A percentile compares a stretch with the other conserved stretches of the same genome.
These are phyloP conservation scores for Physcomitrium patens DNA, from an alignment of 225 moss, liverwort and hornwort genomes.

Conservation along the genomic window DNA sequence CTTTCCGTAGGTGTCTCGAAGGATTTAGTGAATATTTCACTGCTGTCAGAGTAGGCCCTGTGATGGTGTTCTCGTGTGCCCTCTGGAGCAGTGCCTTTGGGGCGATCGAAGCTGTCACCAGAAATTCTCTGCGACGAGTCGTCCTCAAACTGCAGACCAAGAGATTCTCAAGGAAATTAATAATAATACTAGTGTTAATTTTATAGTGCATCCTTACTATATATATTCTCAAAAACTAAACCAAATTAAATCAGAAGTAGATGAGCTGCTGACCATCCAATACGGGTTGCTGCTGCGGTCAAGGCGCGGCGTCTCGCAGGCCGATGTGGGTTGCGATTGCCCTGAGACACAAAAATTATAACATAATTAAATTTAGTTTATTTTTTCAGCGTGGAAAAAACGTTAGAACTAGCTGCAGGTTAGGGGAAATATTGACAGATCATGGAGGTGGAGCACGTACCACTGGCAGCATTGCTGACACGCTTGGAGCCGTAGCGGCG, in stretches of 20 bases:
- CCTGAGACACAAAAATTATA: conserved; percentile 30
- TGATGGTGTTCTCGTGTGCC: conserved; percentile 40
- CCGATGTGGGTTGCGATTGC: conserved; percentile 58
- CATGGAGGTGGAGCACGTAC: conserved; percentile 7
- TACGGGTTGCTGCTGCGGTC: conserved; percentile 52
- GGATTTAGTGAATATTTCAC: conserved; percentile 61
- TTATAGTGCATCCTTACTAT: too few relatives aligned
- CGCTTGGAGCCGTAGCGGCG: conserved; percentile 70
- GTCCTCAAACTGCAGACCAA: conserved; percentile 47
- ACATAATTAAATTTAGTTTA: too few relatives aligned
- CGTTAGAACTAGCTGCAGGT: too few relatives aligned
- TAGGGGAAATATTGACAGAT: not conserved
- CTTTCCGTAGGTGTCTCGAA: conserved; percentile 58
- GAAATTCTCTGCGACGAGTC: conserved; percentile 50
- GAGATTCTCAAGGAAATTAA: too few relatives aligned
- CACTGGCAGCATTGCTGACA: conserved; percentile 59
- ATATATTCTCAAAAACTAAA: too few relatives aligned
- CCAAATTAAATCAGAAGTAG: too few relatives aligned
- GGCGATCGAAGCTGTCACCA: conserved; percentile 31
- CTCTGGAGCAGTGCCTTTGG: conserved; percentile 30
- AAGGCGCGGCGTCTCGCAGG: conserved; percentile 66
- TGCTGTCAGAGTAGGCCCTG: conserved; percentile 49
- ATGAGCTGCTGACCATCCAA: conserved; percentile 54
- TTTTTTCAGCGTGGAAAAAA: not conserved
- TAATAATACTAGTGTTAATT: too few relatives aligned